Percentiles rank a stretch among this genome's conserved stretches.
Conservation (phyloP, 352 stramenopile genomes). For the Pythium folliculosum region DNA sequence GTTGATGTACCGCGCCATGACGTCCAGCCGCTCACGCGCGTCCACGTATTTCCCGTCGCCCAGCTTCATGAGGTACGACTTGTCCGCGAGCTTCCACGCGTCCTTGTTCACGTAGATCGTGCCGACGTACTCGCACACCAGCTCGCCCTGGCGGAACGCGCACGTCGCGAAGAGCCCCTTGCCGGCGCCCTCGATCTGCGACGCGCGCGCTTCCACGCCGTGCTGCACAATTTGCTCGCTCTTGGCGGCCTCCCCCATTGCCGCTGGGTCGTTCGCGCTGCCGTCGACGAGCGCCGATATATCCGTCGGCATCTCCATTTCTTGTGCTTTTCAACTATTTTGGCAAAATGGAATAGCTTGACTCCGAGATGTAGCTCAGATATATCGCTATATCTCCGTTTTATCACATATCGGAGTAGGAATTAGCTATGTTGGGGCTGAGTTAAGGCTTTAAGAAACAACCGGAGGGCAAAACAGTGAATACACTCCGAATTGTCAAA, state of each 20-base stretch:
- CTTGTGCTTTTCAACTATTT: constrained; percentile 17
- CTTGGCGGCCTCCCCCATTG: too few species aligned
- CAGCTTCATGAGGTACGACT: constrained; percentile 84
- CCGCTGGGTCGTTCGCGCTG: too few species aligned
- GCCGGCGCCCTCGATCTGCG: constrained; percentile 52
- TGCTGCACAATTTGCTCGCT: constrained; percentile 1
- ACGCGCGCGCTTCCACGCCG: constrained; percentile 47
- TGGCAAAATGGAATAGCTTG: constrained; percentile 7
- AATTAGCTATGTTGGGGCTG: constrained; percentile 12
- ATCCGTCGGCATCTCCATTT: too few species aligned
- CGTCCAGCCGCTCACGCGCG: constrained; percentile 42
- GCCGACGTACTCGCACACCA: constrained; percentile 38
- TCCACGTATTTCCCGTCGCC: constrained; percentile 78
- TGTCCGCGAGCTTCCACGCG: constrained; percentile 62
- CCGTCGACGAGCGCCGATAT: too few species aligned
- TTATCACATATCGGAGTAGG: constrained; percentile 10
- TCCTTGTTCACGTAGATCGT: constrained; percentile 35
- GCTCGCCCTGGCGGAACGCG: constrained; percentile 18
- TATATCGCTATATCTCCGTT: constrained; percentile 6
- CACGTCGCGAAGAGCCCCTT: constrained; percentile 49
- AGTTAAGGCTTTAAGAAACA: constrained; percentile 4
- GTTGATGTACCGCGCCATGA: constrained; percentile 81
- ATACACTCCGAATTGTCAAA: constrained; percentile 5
- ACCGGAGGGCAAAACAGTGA: constrained; percentile 10
- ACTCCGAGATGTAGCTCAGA: constrained; percentile 11